phyloP scores from a whole-genome alignment of 164 flowering plant genomes.

The Euptelea pleiosperma region DNA sequence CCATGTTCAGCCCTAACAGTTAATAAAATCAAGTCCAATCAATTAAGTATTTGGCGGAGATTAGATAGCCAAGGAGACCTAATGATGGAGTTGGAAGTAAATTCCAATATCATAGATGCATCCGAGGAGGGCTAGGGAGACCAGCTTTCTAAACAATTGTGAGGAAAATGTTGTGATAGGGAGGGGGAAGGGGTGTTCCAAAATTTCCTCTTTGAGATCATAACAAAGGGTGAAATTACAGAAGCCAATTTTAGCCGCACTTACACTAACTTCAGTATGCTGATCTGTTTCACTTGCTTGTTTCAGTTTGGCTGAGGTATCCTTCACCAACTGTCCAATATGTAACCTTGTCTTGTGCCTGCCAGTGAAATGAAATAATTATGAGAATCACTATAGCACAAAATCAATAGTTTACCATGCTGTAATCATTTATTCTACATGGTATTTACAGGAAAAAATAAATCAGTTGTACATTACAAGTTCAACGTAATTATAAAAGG shows the following conservation, averaged over 20 bases:
- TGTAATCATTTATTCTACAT: background rate
- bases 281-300: constrained; percentile 68
- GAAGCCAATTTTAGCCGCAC: constrained; percentile 18
- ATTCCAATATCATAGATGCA: background rate
- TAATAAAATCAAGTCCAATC: too few relatives aligned
- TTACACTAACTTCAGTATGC: constrained; percentile 48
- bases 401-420: background rate
- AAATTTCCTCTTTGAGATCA: background rate
- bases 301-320: constrained; percentile 61
- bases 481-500: too few relatives aligned
- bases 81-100: too few relatives aligned
- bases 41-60: too few relatives aligned
- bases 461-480: too few relatives aligned
- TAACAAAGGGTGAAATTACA: background rate
- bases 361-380: constrained; percentile 3
- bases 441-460: background rate
- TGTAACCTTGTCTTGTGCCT: constrained; percentile 63
- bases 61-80: background rate
- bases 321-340: constrained; percentile 61
- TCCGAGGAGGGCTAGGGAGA: too few relatives aligned
- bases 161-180: too few relatives aligned
- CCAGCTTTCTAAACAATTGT: too few relatives aligned
- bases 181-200: too few relatives aligned
- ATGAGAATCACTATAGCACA: background rate
- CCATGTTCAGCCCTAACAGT: too few relatives aligned